Percentiles rank a stretch among this genome's conserved stretches.
These are phyloP conservation scores for Ceriops tagal DNA, from an alignment of 345 rosid genomes.

Conservation along the genomic window DNA sequence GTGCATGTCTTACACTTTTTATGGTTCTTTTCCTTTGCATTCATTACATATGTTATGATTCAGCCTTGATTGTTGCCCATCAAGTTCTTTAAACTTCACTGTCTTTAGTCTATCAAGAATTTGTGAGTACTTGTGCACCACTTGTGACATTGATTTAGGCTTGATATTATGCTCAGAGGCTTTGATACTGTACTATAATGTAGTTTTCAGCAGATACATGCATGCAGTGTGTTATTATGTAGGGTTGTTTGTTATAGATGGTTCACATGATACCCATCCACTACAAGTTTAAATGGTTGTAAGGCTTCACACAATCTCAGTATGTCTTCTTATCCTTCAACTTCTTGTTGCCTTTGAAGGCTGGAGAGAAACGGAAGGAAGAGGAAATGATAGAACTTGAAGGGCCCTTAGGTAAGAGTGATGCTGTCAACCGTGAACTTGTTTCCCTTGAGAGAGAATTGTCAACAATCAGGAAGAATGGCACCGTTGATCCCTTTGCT, in stretches of 20 bases:
- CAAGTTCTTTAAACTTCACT: not conserved
- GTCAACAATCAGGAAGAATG: constrained; percentile 61
- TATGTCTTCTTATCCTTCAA: not conserved
- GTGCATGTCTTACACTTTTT: not conserved
- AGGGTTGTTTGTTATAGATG: not conserved
- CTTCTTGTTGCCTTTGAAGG: constrained; percentile 38
- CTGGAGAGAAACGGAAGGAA: constrained; percentile 96
- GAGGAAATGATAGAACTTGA: constrained; percentile 93
- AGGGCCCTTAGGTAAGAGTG: constrained; percentile 79
- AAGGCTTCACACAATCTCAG: not conserved
- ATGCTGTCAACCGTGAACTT: constrained; percentile 68
- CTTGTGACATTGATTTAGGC: not conserved
- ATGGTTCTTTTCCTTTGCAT: not conserved
- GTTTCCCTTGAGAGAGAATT: constrained; percentile 80
- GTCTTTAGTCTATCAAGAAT: not conserved
- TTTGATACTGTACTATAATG: not conserved
- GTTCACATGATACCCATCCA: not conserved
- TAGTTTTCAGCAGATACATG: not conserved
- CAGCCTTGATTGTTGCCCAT: not conserved
- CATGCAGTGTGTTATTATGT: not conserved
- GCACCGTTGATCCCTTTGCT: constrained; percentile 75
- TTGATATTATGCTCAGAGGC: no score
- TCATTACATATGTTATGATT: not conserved
- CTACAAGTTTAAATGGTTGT: not conserved
- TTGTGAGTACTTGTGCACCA: constrained; percentile 9